These are phyloP conservation scores for Phytophthora citricola DNA, from an alignment of 352 stramenopile species.

Conservation along the genomic window DNA sequence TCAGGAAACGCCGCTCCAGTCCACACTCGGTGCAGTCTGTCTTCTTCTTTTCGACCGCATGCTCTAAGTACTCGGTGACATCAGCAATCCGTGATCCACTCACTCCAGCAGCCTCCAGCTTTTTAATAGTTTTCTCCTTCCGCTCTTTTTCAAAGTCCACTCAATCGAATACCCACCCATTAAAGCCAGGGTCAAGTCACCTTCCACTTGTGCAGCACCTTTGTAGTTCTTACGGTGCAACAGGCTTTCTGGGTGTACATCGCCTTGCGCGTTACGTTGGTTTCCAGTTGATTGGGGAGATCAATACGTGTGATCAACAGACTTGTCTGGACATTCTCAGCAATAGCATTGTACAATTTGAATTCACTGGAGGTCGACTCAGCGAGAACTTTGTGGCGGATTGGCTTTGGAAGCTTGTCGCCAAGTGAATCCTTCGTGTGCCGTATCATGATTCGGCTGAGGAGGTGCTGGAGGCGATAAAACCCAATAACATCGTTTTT, in stretches of 20 bases:
- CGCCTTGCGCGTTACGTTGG: background rate
- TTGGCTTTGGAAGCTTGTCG: constrained; percentile 50
- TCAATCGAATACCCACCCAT: constrained; percentile 50
- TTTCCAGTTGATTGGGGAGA: constrained; percentile 33
- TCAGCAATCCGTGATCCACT: constrained; percentile 29
- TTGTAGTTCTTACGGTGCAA: constrained; percentile 65
- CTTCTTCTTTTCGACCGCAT: constrained; percentile 28
- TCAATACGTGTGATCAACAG: constrained; percentile 70
- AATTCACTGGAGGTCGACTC: constrained; percentile 64
- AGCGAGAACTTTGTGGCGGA: constrained; percentile 52
- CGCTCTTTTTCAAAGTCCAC: constrained; percentile 26
- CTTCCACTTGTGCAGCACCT: constrained; percentile 47
- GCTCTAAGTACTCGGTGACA: constrained; percentile 51
- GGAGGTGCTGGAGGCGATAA: constrained; percentile 74
- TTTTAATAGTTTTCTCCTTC: constrained; percentile 52
- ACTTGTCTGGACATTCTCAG: constrained; percentile 53
- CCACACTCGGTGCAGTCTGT: constrained; percentile 75
- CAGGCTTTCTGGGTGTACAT: constrained; percentile 60
- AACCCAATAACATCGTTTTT: constrained; percentile 50
- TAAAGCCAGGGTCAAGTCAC: constrained; percentile 51
- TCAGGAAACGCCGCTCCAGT: constrained; percentile 73
- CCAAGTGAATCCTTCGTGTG: constrained; percentile 93
- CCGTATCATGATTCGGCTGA: constrained; percentile 93
- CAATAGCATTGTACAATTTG: constrained; percentile 69
- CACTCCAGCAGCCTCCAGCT: constrained; percentile 33